Percentiles rank a stretch among this genome's conserved stretches.
phyloP scores from a whole-genome alignment of 306 rosid species.

The Sindora glabra region DNA sequence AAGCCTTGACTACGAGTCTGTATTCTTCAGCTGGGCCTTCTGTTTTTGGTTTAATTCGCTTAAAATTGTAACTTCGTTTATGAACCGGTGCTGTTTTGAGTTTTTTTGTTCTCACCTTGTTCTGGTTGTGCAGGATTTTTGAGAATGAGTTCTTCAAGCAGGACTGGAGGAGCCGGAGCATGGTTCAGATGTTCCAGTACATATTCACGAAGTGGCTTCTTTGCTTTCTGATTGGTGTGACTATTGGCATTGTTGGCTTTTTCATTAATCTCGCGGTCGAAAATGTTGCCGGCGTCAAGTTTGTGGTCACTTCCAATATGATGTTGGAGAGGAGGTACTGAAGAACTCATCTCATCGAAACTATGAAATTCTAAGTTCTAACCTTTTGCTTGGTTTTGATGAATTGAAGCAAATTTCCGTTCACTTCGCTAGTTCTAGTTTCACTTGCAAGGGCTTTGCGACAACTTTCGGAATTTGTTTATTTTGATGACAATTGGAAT shows the following conservation, averaged over 20 bases:
- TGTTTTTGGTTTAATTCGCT: neutral
- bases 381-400: neutral
- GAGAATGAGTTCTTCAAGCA: slow-evolving; percentile 87
- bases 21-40: slow-evolving; percentile 1
- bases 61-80: neutral
- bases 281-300: slow-evolving; percentile 85
- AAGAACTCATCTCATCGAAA: neutral
- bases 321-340: slow-evolving; percentile 65
- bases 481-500: neutral
- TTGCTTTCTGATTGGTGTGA: slow-evolving; percentile 57
- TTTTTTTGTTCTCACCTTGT: neutral
- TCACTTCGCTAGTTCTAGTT: neutral
- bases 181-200: slow-evolving; percentile 50
- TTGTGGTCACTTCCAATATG: slow-evolving; percentile 82
- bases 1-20: slow-evolving; percentile 92
- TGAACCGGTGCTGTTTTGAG: neutral
- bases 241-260: slow-evolving; percentile 66
- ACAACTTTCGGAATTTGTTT: neutral
- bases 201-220: slow-evolving; percentile 69
- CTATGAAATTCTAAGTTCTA: neutral
- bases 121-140: slow-evolving; percentile 42
- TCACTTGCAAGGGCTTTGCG: neutral
- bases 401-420: neutral
- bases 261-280: slow-evolving; percentile 87
- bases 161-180: slow-evolving; percentile 78